Evolutionary conservation across 2,329 filamentous ascomycete genomes (phyloP).

Genomic region (Botryosphaeria agaves): DNA sequence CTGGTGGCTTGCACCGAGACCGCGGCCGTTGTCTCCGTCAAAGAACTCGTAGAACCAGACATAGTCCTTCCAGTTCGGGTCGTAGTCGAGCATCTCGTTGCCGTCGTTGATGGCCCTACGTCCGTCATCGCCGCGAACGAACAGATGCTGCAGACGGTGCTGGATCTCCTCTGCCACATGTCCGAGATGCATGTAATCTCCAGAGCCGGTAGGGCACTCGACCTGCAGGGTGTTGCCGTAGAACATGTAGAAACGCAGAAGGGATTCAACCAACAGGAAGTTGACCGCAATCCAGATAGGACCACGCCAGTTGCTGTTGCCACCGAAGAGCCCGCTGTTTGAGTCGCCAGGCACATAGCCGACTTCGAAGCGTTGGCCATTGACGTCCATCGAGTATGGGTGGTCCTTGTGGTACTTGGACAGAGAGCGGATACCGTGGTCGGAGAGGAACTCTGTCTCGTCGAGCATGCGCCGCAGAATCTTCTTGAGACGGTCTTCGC

Average conservation of each 20-base stretch:
- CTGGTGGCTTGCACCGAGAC: slow-evolving; percentile 82
- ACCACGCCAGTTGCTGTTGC: slow-evolving; percentile 93
- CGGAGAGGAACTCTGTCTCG: slow-evolving; percentile 80
- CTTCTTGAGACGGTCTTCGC: slow-evolving; percentile 76
- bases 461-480: slow-evolving; percentile 87
- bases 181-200: slow-evolving; percentile 88
- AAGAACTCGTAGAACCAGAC: slow-evolving; percentile 98
- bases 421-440: slow-evolving; percentile 79
- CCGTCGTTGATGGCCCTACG: slow-evolving; percentile 77
- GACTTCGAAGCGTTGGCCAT: slow-evolving; percentile 76
- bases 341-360: slow-evolving; percentile 90
- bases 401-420: slow-evolving; percentile 83
- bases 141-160: slow-evolving; percentile 83
- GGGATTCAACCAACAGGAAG: slow-evolving; percentile 80
- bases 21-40: slow-evolving; percentile 77
- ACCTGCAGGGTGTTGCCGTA: slow-evolving; percentile 79
- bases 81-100: slow-evolving; percentile 74
- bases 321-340: slow-evolving; percentile 84
- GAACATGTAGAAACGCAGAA: slow-evolving; percentile 93
- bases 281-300: slow-evolving; percentile 96
- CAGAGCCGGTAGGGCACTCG: slow-evolving; percentile 85
- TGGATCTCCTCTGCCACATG: slow-evolving; percentile 92
- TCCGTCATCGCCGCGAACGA: slow-evolving; percentile 68
- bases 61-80: slow-evolving; percentile 83
- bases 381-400: slow-evolving; percentile 90